Base-by-base conservation (phyloP, 768 basidiomycete species). In the Suillus subalutaceus region DNA sequence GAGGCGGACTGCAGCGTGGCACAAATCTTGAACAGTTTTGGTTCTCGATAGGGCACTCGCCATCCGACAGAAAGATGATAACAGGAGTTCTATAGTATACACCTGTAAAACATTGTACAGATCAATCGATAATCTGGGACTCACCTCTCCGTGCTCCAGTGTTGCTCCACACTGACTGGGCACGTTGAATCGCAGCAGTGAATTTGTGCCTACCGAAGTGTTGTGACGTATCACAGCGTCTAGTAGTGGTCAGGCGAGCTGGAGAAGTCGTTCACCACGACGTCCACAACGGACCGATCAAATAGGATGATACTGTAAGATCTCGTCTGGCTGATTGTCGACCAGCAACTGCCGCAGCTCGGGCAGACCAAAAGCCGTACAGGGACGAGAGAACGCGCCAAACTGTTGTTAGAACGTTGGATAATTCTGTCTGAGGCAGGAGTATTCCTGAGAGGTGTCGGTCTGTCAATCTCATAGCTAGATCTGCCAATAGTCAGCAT, bases 271-370 rank as follows among this genome's bases (percentile, higher is more conserved):
- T 88, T 85, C 43, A 70, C 67, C 32, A 86, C 64, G 1, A 72
- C 73, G 6, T 50, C 66, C 18, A 44, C 38, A 0, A 73, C 62
- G 0, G 1, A 7, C 10, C 71, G 43, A 58, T 83, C 68, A 67
- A 88, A 88, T 20, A 86, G 68, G 23, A 87, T 63, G 58, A 89
- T 78, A 10, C 84, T 87, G 68, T 89, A 89, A 0, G 88, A 79
- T 89, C 88, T 43, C 81, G 74, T 26, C 85, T 80, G 0, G 69
- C 72, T 18, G 71, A 71, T 56, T 74, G 74, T 6, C 70, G 63
- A 41, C 52, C 65, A 62, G 72, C 38, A 65, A 81, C 63, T 4
- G 82, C 81, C 13, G 79, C 74, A 10, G 80, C 77, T 3, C 88
- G 81, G 1, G 88, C 81, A 15, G 74, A 66, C 88, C 88, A 89